Base-by-base conservation (phyloP, 768 basidiomycete species). In the Piloderma croceum region DNA sequence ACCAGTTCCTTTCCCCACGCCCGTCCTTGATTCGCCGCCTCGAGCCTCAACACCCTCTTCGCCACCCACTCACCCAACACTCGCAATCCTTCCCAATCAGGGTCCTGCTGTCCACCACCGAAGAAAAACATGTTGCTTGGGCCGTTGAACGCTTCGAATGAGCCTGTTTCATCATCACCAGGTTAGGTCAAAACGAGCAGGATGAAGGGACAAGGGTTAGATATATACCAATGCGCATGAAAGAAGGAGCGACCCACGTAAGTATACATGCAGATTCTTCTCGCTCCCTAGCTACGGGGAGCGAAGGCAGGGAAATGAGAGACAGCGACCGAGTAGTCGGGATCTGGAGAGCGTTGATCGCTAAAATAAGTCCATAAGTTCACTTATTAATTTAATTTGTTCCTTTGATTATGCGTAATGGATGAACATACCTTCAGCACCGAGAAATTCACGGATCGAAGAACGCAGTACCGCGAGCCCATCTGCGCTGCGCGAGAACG, bases 381-480 rank as follows among this genome's bases (percentile, higher is more conserved):
- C n/a, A n/a, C n/a, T n/a, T n/a, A 19, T 27, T 12, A 23, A 41
- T 23, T 25, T n/a, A 24, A 11, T 1, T 34, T 17, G 17, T 17
- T 3, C 31, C 19, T 6, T 13, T 17, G 17, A 41, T 17, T n/a
- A 37, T n/a, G n/a, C n/a, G n/a, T n/a, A n/a, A n/a, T n/a, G 18
- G 23, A 29, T n/a, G n/a, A n/a, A 54, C 64, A 44, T 48, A 81
- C 87, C 89, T 81, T 98, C 94, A 2, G 90, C 85, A 31, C 90
- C 85, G 7, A 98, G 77, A 51, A 82, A 98, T 64, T 98, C 96
- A 34, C 94, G 81, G 21, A 98, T 81, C 4, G 90, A 93, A 31
- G 90, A 92, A 20, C 96, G 81, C n/a, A 92, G 63, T 3, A 97
- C 94, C 1, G 96, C 96, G 12, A 99, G 72, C 1, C 96, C 96